Base-by-base conservation (phyloP, 257 asterid species). In the Mitragyna speciosa region DNA sequence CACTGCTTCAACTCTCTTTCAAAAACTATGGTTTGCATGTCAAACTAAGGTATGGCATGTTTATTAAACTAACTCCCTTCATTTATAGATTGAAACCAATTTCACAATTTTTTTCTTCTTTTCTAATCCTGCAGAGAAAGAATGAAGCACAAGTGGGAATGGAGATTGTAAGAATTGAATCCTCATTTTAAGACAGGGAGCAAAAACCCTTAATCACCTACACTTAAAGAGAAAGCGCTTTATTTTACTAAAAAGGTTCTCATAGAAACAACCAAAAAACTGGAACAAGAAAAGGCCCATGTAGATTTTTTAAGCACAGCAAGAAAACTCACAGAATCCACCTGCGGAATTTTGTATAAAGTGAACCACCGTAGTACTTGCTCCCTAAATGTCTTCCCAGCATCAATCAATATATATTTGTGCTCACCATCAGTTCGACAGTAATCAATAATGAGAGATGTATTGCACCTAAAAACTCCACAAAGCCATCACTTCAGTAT, bases 331-430 rank as follows among this genome's bases (percentile, higher is more conserved):
- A 96, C 98, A 24, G 98, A 96, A 90, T 96, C 97, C 68, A 94
- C 94, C 66, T 85, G 94, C 1, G 97, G 97, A 83, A 96, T 91
- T 80, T 84, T 92, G 86, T 92, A 81, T 67, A 76, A 81, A 74
- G 98, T 89, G 91, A 96, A 96, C 99, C 99, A 96, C 61, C 98
- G 89, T 77, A 96, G 91, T 15, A 94, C 99, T 91, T 93, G 97
- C 85, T 96, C 99, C 88, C 99, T 79, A 81, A 96, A 96, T 3
- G 99, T 91, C 91, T 95, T 95, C 79, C 98, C 99, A 74, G 88
- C 97, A 84, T 95, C 99, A 69, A 95, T 92, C 91, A 93, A 78
- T 82, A 96, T 91, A 81, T 93, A 93, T 68, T 91, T 96, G 86
- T 91, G 99, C 19, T 83, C 89, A 54, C 89, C 86, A 68, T 81